phyloP scores from a whole-genome alignment of 495 filamentous ascomycete genomes.

The Penicillium desertorum region DNA sequence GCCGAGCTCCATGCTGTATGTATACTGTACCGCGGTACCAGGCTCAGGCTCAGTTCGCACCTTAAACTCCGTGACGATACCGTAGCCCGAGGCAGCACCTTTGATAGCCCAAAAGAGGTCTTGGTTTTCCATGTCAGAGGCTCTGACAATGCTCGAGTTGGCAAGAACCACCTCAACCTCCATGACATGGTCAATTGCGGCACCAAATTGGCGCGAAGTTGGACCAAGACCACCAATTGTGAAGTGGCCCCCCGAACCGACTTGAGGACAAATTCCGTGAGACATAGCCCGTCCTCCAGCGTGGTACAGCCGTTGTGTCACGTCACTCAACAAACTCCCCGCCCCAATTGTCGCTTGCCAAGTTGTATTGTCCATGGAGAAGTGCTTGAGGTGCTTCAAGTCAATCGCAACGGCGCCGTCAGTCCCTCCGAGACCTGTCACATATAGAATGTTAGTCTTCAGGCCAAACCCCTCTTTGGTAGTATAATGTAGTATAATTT shows the following conservation, averaged over 20 bases:
- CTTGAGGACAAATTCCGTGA: conserved; percentile 43
- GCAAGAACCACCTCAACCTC: not conserved
- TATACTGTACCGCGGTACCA: conserved; percentile 28
- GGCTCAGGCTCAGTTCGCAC: conserved; percentile 40
- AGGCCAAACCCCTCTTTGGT: not conserved
- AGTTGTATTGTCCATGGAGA: conserved; percentile 50
- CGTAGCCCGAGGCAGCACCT: conserved; percentile 37
- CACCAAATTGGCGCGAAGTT: conserved; percentile 7
- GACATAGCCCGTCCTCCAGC: conserved; percentile 27
- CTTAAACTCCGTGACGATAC: conserved; percentile 47
- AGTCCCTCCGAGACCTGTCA: not conserved
- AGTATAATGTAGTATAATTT: not conserved
- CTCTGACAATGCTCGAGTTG: conserved; percentile 19
- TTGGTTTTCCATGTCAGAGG: conserved; percentile 27
- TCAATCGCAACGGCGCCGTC: conserved; percentile 39
- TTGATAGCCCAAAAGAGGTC: conserved; percentile 50
- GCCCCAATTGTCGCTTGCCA: conserved; percentile 57
- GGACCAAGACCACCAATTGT: conserved; percentile 51
- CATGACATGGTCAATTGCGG: not conserved
- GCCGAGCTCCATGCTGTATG: not conserved
- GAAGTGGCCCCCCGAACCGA: conserved; percentile 57
- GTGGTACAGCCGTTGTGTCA: conserved; percentile 31
- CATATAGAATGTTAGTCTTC: not conserved
- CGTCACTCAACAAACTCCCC: not conserved
- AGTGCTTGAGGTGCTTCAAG: conserved; percentile 33